Evolutionary conservation across 371 early-diverging fungal genomes (phyloP).

Genomic region (Batkoa obscura): DNA sequence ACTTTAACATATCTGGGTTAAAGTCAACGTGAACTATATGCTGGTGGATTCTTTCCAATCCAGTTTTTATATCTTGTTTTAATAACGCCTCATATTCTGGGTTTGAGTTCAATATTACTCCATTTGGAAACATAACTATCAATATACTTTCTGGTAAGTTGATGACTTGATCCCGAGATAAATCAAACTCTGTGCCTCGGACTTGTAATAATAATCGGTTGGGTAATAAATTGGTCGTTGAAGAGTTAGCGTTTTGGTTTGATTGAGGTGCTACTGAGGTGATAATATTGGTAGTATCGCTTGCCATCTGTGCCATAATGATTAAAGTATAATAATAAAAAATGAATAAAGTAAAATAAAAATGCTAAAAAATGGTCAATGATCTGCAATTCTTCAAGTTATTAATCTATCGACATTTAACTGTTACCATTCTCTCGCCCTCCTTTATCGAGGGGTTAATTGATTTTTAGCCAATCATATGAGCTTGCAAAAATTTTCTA

Average conservation of each 20-base stretch:
- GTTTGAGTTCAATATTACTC: constrained; percentile 29
- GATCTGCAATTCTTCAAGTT: no score
- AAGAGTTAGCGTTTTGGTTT: background rate
- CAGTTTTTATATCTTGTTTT: background rate
- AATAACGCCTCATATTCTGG: constrained; percentile 9
- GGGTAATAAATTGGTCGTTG: constrained; percentile 16
- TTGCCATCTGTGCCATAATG: no score
- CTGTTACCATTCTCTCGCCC: no score
- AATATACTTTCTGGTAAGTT: constrained; percentile 55
- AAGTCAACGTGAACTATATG: constrained; percentile 39
- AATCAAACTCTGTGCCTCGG: constrained; percentile 43
- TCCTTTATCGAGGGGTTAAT: no score
- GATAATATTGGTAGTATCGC: background rate
- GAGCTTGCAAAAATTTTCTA: no score
- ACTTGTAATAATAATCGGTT: constrained; percentile 40
- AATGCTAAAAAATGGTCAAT: no score
- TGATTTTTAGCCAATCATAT: no score
- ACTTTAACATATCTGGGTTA: constrained; percentile 38
- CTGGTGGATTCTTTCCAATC: constrained; percentile 18
- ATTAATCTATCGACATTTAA: no score
- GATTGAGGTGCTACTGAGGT: background rate
- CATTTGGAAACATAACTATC: constrained; percentile 70
- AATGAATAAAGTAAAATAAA: no score
- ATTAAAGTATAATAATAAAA: no score
- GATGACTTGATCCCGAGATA: constrained; percentile 50